These are phyloP conservation scores for Phytophthora agathidicida DNA, from an alignment of 352 stramenopile genomes.

Conservation along the genomic window DNA sequence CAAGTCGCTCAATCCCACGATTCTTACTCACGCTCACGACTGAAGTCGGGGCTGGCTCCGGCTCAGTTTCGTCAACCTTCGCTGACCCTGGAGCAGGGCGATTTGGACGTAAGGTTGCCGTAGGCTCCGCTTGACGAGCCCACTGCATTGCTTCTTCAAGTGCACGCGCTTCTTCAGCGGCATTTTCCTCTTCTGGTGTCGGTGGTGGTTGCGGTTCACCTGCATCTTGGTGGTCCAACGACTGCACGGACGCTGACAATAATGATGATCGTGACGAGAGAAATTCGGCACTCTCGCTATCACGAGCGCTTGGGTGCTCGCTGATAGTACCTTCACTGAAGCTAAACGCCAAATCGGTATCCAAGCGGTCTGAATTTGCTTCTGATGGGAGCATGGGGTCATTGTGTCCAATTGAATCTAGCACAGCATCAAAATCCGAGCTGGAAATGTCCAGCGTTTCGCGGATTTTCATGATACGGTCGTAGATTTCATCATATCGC, in stretches of 20 bases:
- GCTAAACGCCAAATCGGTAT: conserved; percentile 33
- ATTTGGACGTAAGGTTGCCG: conserved; percentile 7
- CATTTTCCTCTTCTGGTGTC: conserved; percentile 21
- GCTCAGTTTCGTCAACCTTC: conserved; percentile 9
- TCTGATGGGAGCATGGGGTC: conserved; percentile 18
- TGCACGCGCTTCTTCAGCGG: conserved; percentile 27
- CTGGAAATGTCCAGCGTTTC: conserved; percentile 55
- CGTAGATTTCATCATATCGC: conserved; percentile 51
- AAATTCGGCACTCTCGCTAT: conserved; percentile 29
- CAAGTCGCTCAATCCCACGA: conserved; percentile 49
- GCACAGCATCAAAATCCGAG: conserved; percentile 52
- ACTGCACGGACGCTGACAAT: conserved; percentile 32
- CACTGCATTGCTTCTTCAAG: conserved; percentile 45
- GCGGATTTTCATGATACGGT: conserved; percentile 56
- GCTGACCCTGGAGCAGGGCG: not conserved
- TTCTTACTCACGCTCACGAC: conserved; percentile 43
- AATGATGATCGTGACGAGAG: conserved; percentile 36
- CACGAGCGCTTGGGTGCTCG: conserved; percentile 11
- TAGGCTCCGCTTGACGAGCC: conserved; percentile 36
- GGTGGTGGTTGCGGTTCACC: conserved; percentile 29
- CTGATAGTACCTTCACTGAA: conserved; percentile 28
- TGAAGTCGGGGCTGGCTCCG: conserved; percentile 10
- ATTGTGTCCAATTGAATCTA: conserved; percentile 38
- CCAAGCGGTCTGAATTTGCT: conserved; percentile 18
- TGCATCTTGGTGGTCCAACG: conserved; percentile 40